These are phyloP conservation scores for Emydomyces testavorans DNA, from an alignment of 2,329 filamentous ascomycete species.

Conservation along the genomic window DNA sequence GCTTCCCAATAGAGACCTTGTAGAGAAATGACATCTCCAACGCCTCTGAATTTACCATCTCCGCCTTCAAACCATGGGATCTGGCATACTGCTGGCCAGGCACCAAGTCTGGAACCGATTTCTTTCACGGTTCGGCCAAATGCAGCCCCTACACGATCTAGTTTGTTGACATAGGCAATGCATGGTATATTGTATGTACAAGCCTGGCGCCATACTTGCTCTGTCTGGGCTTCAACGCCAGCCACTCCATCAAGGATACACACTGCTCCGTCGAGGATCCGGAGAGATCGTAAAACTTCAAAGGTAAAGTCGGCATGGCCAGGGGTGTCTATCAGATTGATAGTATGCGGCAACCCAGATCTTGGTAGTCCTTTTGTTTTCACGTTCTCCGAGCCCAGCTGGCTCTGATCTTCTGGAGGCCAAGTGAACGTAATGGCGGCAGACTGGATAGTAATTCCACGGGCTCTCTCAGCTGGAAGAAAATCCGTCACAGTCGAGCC, in stretches of 20 bases:
- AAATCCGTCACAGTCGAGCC: constrained; percentile 97
- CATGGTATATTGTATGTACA: constrained; percentile 75
- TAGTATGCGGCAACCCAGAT: constrained; percentile 51
- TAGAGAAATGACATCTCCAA: constrained; percentile 71
- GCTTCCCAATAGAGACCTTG: constrained; percentile 63
- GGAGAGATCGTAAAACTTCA: constrained; percentile 81
- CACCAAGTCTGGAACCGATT: constrained; percentile 64
- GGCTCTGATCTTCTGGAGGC: constrained; percentile 46
- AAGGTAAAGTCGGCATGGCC: constrained; percentile 97
- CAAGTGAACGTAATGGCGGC: constrained; percentile 92
- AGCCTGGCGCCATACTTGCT: constrained; percentile 89
- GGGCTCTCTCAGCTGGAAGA: constrained; percentile 76
- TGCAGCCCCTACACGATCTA: constrained; percentile 68
- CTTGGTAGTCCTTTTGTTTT: constrained; percentile 35
- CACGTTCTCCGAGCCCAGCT: constrained; percentile 17
- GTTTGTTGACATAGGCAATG: constrained; percentile 71
- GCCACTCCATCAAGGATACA: constrained; percentile 87
- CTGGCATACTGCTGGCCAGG: constrained; percentile 84
- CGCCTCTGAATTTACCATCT: constrained; percentile 64
- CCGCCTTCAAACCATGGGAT: constrained; percentile 80
- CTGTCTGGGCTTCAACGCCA: constrained; percentile 91
- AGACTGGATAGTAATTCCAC: constrained; percentile 95
- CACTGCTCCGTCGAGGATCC: constrained; percentile 80
- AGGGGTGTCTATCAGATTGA: constrained; percentile 92
- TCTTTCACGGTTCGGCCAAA: constrained; percentile 81